Percentiles rank a stretch among this genome's conserved stretches.
These are phyloP conservation scores for Xylaria castorea DNA, from an alignment of 495 filamentous ascomycete genomes.

Conservation along the genomic window DNA sequence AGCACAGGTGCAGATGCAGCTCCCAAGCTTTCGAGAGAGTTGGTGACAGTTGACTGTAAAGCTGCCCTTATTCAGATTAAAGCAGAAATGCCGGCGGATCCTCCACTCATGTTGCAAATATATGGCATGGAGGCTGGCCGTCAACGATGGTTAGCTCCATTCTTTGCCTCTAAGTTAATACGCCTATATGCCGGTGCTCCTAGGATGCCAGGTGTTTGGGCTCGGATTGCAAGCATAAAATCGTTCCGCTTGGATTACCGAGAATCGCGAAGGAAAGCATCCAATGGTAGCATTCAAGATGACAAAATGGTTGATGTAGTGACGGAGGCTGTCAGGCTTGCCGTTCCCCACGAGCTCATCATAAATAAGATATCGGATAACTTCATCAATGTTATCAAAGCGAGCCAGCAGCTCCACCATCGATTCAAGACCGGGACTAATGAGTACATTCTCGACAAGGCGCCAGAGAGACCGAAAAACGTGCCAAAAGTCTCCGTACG, in stretches of 20 bases:
- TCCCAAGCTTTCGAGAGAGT: conserved; percentile 55
- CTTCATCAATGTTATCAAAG: conserved; percentile 83
- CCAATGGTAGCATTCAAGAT: conserved; percentile 62
- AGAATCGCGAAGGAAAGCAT: conserved; percentile 71
- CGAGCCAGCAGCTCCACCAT: conserved; percentile 86
- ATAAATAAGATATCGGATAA: conserved; percentile 94
- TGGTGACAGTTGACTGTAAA: conserved; percentile 82
- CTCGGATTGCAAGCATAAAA: conserved; percentile 82
- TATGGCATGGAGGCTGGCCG: conserved; percentile 80
- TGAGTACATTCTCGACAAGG: conserved; percentile 83
- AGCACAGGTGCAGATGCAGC: conserved; percentile 45
- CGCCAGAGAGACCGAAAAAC: conserved; percentile 81
- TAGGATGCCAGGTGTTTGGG: conserved; percentile 81
- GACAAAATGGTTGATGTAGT: conserved; percentile 86
- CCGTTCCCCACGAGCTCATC: conserved; percentile 92
- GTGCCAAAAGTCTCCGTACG: conserved; percentile 85
- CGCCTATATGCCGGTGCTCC: conserved; percentile 88
- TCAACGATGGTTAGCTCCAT: conserved; percentile 85
- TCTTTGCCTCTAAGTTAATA: conserved; percentile 73
- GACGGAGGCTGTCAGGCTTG: conserved; percentile 84
- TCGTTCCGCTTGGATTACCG: conserved; percentile 79
- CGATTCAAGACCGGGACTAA: conserved; percentile 85
- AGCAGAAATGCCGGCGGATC: conserved; percentile 83
- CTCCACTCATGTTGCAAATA: conserved; percentile 87
- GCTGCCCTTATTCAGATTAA: conserved; percentile 85